Base-by-base conservation (phyloP, 2,329 filamentous ascomycete species). In the Sphaerostilbella broomeana region DNA sequence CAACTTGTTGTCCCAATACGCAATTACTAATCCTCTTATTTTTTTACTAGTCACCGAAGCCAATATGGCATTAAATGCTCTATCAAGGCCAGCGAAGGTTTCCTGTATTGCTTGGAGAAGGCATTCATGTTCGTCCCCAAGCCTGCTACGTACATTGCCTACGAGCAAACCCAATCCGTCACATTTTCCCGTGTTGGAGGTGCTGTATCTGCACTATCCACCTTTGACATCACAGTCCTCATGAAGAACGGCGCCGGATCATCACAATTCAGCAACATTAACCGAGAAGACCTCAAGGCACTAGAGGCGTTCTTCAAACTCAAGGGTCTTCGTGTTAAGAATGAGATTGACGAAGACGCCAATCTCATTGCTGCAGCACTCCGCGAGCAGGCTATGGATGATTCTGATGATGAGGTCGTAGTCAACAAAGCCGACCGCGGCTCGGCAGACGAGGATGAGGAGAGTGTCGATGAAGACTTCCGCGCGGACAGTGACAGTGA, bases 71-170 rank as follows among this genome's bases (percentile, higher is more conserved):
- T 98, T 65, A 98, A 98, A 68, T 98, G 92, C 65, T 94, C 89
- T n/a, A 95, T 98, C 77, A 98, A 98, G 68, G 94, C 94, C 38
- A 95, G 94, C 62, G 92, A 98, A 67, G 92, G 94, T 45, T 89
- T 95, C 58, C 71, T 98, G 35, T 98, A 94, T 75, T 95, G 89
- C 61, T 69, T 98, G 51, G 92, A 98, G 65, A 95, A 95, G 67
- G 90, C 89, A 6, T 94, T 98, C 64, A 94, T 98, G 78, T 98
- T 98, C 61, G 92, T 98, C 12, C 92, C 92, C 21, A 98, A 98
- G 68, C 92, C 92, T 2, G 89, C 92, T 12, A 95, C 90, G 2
- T 98, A 97, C 66, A 90, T 98, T 45, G 84, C 86, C 45, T 94
- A 95, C 65, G 92, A 98, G 56, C 86, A 95, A 56, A 85, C 94